A percentile compares a stretch with the other conserved stretches of the same genome.
Conservation (phyloP, 306 rosid species). For the Vachellia pachyceras region DNA sequence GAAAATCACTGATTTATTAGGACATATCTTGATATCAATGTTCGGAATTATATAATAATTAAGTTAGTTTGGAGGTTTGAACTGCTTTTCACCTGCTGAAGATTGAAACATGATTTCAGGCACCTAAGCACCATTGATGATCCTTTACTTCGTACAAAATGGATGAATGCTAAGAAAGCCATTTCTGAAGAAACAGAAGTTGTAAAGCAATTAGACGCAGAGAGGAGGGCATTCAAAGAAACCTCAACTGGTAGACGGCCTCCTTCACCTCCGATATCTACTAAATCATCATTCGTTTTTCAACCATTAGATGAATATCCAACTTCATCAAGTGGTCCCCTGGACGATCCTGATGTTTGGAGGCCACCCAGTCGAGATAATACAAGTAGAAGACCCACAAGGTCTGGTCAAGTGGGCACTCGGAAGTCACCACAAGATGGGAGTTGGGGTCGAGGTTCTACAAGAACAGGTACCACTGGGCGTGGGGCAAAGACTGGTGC, state of each 20-base stretch:
- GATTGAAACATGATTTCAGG: slow-evolving; percentile 43
- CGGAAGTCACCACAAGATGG: slow-evolving; percentile 82
- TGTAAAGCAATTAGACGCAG: slow-evolving; percentile 74
- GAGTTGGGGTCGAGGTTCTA: slow-evolving; percentile 68
- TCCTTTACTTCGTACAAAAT: slow-evolving; percentile 67
- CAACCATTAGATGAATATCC: slow-evolving; percentile 81
- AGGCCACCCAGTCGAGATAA: slow-evolving; percentile 78
- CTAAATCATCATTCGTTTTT: slow-evolving; percentile 68
- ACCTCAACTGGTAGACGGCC: slow-evolving; percentile 60
- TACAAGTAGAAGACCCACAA: slow-evolving; percentile 60
- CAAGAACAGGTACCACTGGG: slow-evolving; percentile 53
- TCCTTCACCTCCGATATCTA: slow-evolving; percentile 68
- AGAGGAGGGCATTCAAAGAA: slow-evolving; percentile 63
- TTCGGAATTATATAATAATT: not conserved
- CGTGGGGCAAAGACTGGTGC: slow-evolving; percentile 63
- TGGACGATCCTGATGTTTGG: slow-evolving; percentile 85
- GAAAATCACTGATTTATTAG: not conserved
- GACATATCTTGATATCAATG: not conserved
- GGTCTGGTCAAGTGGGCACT: slow-evolving; percentile 61
- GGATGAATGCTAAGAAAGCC: slow-evolving; percentile 79
- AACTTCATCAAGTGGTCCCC: slow-evolving; percentile 62
- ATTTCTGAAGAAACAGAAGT: slow-evolving; percentile 70
- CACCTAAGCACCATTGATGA: slow-evolving; percentile 67
- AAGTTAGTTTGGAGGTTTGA: slow-evolving; percentile 12
- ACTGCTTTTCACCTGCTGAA: not conserved